Evolutionary conservation across 805 yeast genomes (phyloP).

Genomic region (Metschnikowia peoriensis): DNA sequence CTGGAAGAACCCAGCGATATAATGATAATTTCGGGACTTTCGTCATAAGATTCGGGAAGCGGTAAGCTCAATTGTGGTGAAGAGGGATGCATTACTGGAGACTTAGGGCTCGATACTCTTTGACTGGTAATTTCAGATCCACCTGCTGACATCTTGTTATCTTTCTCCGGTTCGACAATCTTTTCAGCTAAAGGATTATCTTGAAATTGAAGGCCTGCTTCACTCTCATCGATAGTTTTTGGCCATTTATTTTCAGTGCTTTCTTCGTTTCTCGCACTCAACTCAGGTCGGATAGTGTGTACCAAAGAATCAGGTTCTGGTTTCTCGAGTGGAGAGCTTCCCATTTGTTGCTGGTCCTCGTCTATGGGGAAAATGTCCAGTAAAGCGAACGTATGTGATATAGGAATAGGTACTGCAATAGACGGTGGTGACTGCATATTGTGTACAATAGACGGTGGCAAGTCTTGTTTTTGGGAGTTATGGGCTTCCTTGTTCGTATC

Average conservation of each 20-base stretch:
- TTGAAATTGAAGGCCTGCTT: neutral
- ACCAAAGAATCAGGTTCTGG: too few species aligned
- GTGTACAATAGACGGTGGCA: neutral
- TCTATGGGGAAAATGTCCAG: too few species aligned
- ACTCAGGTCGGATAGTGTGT: too few species aligned
- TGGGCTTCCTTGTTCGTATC: neutral
- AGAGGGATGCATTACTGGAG: neutral
- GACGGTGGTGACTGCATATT: too few species aligned
- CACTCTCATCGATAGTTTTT: neutral
- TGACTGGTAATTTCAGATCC: neutral
- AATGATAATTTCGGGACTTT: neutral
- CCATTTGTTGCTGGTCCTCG: too few species aligned
- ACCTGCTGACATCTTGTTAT: neutral
- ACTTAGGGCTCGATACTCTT: too few species aligned
- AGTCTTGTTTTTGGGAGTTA: neutral
- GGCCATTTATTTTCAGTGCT: too few species aligned
- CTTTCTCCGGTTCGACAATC: neutral
- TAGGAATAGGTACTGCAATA: too few species aligned
- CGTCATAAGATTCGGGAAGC: neutral
- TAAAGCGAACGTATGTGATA: too few species aligned
- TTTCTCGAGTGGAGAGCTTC: too few species aligned
- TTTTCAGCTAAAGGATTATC: neutral
- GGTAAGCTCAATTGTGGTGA: neutral
- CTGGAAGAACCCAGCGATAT: conserved; percentile 4
- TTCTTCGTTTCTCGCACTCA: too few species aligned